Evolutionary conservation across 495 filamentous ascomycete genomes (phyloP), one percentile per base, ranked within the genome.

Genomic region (Penicillium daleae): DNA sequence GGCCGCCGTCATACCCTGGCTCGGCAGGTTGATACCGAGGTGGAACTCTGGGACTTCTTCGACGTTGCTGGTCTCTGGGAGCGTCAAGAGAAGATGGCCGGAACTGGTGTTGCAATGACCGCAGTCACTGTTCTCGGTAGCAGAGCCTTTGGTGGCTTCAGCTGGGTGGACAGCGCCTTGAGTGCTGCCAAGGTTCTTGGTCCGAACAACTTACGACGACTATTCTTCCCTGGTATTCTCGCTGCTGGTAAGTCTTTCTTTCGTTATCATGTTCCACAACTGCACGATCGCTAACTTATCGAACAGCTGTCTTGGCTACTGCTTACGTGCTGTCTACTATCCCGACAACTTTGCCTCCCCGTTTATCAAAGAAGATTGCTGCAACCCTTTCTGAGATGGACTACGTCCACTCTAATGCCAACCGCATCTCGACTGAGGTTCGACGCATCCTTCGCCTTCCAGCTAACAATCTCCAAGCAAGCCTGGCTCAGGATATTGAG

Each of bases 1-100:
- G 70, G 76, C 33, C 89, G 89, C 70, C 85, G 86, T 57, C 91
- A 98, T 71, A 83, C 86, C 6, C 76, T 97, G 21, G 96, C 90
- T 8, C 84, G 90, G 62, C 87, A 95, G 69, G 87, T 99, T 21
- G 88, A 97, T 64, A 85, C 95, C 19, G 87, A 96, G 55, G 87
- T 95, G 21, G 93, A 98, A 65, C 59, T 96, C 0, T 90, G 85
- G 83, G 95, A 99, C 74, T 97, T 99, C 79, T 92, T 98, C 72
- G 96, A 99, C 73, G 79, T 93, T 68, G 80, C 83, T 33, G 88
- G 85, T 12, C 79, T 97, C 10, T 87, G 95, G 81, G 92, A 98
- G 67, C 83, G 86, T 51, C 93, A 99, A 72, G 96, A 99, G 80
- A 97, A 98, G 79, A 78, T 95, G 42, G 93, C 92, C 15, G 92